Evolutionary conservation across 768 basidiomycete species (phyloP).

Genomic region (Amanita polypyramis): DNA sequence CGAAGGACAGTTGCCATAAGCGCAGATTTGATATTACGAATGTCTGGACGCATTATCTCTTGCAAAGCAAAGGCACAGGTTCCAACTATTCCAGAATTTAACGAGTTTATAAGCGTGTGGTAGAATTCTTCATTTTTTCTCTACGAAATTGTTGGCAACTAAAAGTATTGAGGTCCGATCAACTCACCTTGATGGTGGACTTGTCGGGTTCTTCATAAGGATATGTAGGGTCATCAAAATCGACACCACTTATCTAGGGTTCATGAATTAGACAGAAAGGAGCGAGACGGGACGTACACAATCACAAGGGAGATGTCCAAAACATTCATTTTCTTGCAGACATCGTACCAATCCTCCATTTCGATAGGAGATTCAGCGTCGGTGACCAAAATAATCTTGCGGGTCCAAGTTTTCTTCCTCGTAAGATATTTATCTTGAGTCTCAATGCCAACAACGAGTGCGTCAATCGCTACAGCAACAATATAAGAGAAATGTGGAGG

Average conservation of each 20-base stretch:
- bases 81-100: slow-evolving; percentile 45
- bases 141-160: slow-evolving; percentile 25
- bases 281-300: slow-evolving; percentile 39
- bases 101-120: slow-evolving; percentile 26
- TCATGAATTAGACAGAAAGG: neutral
- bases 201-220: slow-evolving; percentile 61
- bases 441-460: slow-evolving; percentile 77
- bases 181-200: slow-evolving; percentile 55
- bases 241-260: slow-evolving; percentile 54
- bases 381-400: slow-evolving; percentile 76
- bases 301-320: slow-evolving; percentile 52
- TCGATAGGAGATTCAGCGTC: slow-evolving; percentile 75
- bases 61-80: slow-evolving; percentile 57
- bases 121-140: slow-evolving; percentile 70
- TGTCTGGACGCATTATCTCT: slow-evolving; percentile 50
- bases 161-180: neutral
- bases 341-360: slow-evolving; percentile 65
- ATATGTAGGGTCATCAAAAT: slow-evolving; percentile 71
- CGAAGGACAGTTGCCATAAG: slow-evolving; percentile 56
- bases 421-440: slow-evolving; percentile 59
- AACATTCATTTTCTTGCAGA: slow-evolving; percentile 51
- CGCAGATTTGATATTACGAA: slow-evolving; percentile 58
- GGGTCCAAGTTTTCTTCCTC: slow-evolving; percentile 74
- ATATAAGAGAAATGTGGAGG: neutral
- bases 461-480: slow-evolving; percentile 59